Evolutionary conservation across 306 rosid species (phyloP).

Genomic region (Acmispon strigosus): DNA sequence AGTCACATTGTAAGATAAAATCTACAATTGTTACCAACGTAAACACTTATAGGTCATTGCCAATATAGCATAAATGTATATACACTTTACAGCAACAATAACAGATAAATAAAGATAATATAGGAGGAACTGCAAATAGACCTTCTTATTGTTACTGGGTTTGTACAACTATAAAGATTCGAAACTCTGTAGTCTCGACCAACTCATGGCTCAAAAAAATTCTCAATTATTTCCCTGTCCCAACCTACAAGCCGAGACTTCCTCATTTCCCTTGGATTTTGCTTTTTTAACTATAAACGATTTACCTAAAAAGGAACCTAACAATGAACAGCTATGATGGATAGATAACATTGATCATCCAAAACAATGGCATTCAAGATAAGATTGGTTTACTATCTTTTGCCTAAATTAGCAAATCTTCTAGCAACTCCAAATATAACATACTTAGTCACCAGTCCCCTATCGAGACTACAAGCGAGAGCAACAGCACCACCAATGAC

Average conservation of each 20-base stretch:
- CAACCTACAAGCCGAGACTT: conserved; percentile 3
- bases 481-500: conserved; percentile 71
- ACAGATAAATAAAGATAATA: not conserved
- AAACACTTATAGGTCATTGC: not conserved
- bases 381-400: conserved; percentile 32
- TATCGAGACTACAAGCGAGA: conserved; percentile 87
- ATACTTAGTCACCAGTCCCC: conserved; percentile 77
- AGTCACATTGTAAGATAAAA: not conserved
- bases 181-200: conserved; percentile 10
- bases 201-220: conserved; percentile 1
- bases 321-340: not conserved
- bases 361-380: conserved; percentile 13
- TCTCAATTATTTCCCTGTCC: not conserved
- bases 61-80: not conserved
- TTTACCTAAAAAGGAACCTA: conserved; percentile 1
- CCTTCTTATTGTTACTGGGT: not conserved
- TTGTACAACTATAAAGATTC: conserved; percentile 12
- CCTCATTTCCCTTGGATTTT: not conserved
- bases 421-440: conserved; percentile 83
- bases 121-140: not conserved
- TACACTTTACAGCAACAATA: not conserved
- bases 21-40: not conserved
- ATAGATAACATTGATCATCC: not conserved
- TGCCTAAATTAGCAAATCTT: conserved; percentile 70
- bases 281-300: not conserved